Conservation (phyloP, 2,329 filamentous ascomycete species). For the Malbranchea cinnamomea region DNA sequence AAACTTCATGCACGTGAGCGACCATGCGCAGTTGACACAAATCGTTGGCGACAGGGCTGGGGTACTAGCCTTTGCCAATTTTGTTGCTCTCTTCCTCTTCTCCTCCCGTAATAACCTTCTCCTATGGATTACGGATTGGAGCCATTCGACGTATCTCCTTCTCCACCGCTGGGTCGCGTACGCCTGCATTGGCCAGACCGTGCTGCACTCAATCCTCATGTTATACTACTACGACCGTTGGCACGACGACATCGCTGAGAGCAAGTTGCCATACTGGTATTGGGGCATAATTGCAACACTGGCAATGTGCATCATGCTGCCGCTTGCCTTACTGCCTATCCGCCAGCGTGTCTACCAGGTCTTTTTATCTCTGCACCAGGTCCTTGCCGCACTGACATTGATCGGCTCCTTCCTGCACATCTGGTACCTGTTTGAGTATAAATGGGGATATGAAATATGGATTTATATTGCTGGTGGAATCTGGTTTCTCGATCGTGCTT, state of each 20-base stretch:
- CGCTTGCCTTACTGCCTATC: conserved; percentile 16
- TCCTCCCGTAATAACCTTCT: conserved; percentile 25
- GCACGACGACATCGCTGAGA: conserved; percentile 11
- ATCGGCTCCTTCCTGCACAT: conserved; percentile 24
- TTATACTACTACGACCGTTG: conserved; percentile 12
- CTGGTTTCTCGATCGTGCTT: conserved; percentile 33
- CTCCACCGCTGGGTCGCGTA: conserved; percentile 22
- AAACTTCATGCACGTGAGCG: conserved; percentile 2
- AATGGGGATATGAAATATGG: conserved; percentile 36
- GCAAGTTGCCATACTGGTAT: conserved; percentile 18
- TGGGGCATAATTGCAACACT: conserved; percentile 27
- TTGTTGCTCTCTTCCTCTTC: conserved; percentile 20
- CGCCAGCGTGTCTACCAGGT: conserved; percentile 19
- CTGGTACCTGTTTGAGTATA: conserved; percentile 23
- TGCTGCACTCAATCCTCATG: conserved; percentile 15
- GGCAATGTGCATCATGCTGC: conserved; percentile 15
- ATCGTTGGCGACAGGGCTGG: conserved; percentile 17
- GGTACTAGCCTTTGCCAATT: conserved; percentile 17
- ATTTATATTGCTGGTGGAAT: conserved; percentile 29
- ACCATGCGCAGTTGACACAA: conserved; percentile 1
- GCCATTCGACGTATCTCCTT: conserved; percentile 22
- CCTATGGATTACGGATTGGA: conserved; percentile 25
- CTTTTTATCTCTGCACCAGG: conserved; percentile 21
- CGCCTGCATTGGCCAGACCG: conserved; percentile 13
- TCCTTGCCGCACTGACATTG: conserved; percentile 17